A percentile compares a stretch with the other conserved stretches of the same genome.
These are phyloP conservation scores for Candida rishiriensis DNA, from an alignment of 805 yeast genomes.

Conservation along the genomic window DNA sequence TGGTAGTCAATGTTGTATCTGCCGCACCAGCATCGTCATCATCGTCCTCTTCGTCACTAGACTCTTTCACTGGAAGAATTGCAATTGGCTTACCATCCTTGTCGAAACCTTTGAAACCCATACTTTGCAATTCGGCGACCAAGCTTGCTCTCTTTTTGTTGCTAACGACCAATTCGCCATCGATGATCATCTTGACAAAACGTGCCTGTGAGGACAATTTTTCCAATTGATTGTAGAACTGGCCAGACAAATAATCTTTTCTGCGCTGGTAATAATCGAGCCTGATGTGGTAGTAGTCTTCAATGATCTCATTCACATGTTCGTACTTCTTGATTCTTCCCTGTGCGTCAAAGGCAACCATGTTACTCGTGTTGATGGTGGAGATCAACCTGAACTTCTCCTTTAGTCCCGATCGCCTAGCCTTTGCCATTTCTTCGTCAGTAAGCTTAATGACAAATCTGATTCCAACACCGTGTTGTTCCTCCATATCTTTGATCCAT, in stretches of 20 bases:
- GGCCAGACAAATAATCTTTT: constrained; percentile 70
- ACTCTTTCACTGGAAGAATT: constrained; percentile 37
- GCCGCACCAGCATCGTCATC: constrained; percentile 31
- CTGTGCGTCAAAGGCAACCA: constrained; percentile 92
- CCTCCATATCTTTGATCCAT: constrained; percentile 94
- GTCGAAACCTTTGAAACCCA: constrained; percentile 73
- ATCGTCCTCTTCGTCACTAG: constrained; percentile 44
- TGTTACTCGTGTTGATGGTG: constrained; percentile 67
- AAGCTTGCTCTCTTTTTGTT: constrained; percentile 69
- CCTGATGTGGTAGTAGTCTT: constrained; percentile 81
- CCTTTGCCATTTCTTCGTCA: constrained; percentile 78
- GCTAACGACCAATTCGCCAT: constrained; percentile 59
- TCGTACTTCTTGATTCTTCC: constrained; percentile 86
- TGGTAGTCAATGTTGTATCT: constrained; percentile 38
- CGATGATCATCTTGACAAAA: constrained; percentile 87
- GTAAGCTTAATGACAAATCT: constrained; percentile 72
- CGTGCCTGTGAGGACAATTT: constrained; percentile 80
- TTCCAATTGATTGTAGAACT: constrained; percentile 69
- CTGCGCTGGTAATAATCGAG: constrained; percentile 87
- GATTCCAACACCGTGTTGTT: constrained; percentile 82
- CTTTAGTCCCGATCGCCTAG: constrained; percentile 68
- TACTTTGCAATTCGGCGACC: constrained; percentile 54
- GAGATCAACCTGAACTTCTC: constrained; percentile 79
- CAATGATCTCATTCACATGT: constrained; percentile 67
- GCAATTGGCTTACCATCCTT: constrained; percentile 62